These are phyloP conservation scores for Lodderomyces metapsilosis DNA, from an alignment of 1,139 yeast genomes.

Conservation along the genomic window DNA sequence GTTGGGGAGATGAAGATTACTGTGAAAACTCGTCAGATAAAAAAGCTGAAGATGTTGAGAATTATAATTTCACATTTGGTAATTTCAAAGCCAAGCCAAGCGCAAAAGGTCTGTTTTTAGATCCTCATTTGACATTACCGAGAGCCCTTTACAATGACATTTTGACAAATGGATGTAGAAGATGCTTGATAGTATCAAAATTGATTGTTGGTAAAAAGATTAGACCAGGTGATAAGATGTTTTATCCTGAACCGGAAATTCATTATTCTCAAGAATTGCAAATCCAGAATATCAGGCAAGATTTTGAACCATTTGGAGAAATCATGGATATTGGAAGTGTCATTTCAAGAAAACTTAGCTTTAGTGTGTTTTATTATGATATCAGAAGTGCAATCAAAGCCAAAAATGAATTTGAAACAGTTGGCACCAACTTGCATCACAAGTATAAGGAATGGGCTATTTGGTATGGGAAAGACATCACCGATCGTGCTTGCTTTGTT, in stretches of 20 bases:
- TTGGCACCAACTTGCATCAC: constrained; percentile 35
- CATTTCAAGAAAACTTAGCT: constrained; percentile 61
- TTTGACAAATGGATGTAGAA: constrained; percentile 29
- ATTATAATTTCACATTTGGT: constrained; percentile 3
- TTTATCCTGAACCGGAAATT: constrained; percentile 33
- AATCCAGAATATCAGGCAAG: constrained; percentile 35
- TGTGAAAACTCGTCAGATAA: not conserved
- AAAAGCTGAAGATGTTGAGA: constrained; percentile 10
- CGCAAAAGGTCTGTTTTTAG: not conserved
- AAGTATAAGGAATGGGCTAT: constrained; percentile 62
- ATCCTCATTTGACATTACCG: constrained; percentile 20
- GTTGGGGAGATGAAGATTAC: constrained; percentile 23
- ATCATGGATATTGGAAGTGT: constrained; percentile 66
- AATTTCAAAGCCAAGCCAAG: not conserved
- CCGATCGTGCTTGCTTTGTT: constrained; percentile 50
- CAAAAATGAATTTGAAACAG: constrained; percentile 41
- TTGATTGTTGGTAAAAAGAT: constrained; percentile 23
- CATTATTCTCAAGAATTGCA: constrained; percentile 32
- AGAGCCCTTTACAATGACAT: constrained; percentile 28
- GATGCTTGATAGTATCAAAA: constrained; percentile 34
- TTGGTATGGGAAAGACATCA: constrained; percentile 66
- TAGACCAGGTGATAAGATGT: constrained; percentile 19
- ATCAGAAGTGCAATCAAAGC: constrained; percentile 65
- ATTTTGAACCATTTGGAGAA: constrained; percentile 58
- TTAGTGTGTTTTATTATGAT: constrained; percentile 63